Conservation (phyloP, 768 basidiomycete genomes). For the Rhizopogon vinicolor region DNA sequence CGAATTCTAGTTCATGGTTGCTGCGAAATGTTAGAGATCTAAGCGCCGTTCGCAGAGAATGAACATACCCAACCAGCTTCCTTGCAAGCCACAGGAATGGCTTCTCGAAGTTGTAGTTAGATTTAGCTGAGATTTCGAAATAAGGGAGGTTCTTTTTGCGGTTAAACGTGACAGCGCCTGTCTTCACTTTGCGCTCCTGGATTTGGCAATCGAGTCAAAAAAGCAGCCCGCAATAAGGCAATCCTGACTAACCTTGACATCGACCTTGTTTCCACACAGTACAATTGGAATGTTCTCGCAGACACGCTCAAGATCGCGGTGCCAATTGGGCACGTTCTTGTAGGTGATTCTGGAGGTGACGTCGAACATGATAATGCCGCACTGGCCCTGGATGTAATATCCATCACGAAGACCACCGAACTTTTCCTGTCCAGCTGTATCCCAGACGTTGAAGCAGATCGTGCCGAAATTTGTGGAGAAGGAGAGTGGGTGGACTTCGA, state of each 20-base stretch:
- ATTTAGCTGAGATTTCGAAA: slow-evolving; percentile 99
- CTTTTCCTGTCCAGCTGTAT: slow-evolving; percentile 99
- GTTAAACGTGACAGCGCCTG: slow-evolving; percentile 97
- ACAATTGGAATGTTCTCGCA: slow-evolving; percentile 99
- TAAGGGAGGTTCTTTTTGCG: slow-evolving; percentile 99
- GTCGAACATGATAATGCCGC: slow-evolving; percentile 99
- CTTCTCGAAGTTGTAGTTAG: slow-evolving; percentile 99
- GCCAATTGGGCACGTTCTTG: slow-evolving; percentile 99
- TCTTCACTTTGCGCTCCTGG: slow-evolving; percentile 99
- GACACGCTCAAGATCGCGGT: slow-evolving; percentile 98
- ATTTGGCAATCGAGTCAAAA: slow-evolving; percentile 5
- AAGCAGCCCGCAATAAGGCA: not conserved
- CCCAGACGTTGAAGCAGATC: slow-evolving; percentile 99
- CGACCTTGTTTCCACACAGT: slow-evolving; percentile 99
- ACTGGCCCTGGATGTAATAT: slow-evolving; percentile 96
- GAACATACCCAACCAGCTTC: slow-evolving; percentile 90
- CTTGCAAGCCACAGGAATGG: slow-evolving; percentile 99
- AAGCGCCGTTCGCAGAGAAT: not conserved
- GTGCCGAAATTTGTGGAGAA: slow-evolving; percentile 99
- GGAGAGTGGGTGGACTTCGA: slow-evolving; percentile 94
- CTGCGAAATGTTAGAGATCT: slow-evolving; percentile 32
- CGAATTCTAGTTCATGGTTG: slow-evolving; percentile 86
- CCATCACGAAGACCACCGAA: slow-evolving; percentile 98
- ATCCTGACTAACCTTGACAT: slow-evolving; percentile 78
- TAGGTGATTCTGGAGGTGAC: slow-evolving; percentile 99